Evolutionary conservation across 768 basidiomycete species (phyloP), one percentile per base, ranked within the genome.

Genomic region (Naganishia kalamii): DNA sequence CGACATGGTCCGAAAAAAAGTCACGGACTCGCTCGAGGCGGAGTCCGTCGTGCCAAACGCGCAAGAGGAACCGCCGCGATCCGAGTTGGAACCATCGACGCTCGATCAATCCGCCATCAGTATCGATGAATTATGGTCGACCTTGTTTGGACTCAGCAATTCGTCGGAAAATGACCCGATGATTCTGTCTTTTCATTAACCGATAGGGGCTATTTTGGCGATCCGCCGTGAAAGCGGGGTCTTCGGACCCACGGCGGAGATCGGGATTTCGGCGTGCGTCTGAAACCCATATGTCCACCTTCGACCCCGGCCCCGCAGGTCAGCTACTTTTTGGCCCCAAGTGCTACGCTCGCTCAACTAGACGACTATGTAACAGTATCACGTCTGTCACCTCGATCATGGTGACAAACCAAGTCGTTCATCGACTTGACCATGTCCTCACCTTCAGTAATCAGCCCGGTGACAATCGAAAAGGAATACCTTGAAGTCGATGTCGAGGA

Each of bases 1-100:
- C 32, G 27, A 23, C 27, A 49, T 49, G 48, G 32, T 30, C 27
- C 48, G 48, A 23, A 49, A 49, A 49, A 49, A 49, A 17, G 48
- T 49, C 48, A 49, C 32, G 48, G 48, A 49, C 27, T 49, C 48
- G 48, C 32, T 49, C 48, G 48, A 49, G 48, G 27, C 27, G 15
- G 48, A 49, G 4, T 17, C 48, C 4, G 11, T 49, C 13, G 48
- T 17, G 27, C 27, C 27, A 3, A 5, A 49, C 13, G 23, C 27
- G 4, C 11, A 49, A 13, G 48, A 49, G 48, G 6, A 6, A 5
- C 19, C 23, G 48, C 48, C 2, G 7, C 48, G 27, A 49, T 30
- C 3, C 27, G 15, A 4, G 21, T 13, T 17, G 12, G 48, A 49
- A 23, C 48, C 48, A 2, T 29, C 5, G 12, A 49, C 32, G 48